A percentile compares a stretch with the other conserved stretches of the same genome.
Conservation (phyloP, 176 grass and related monocot species). For the Urochloa ruziziensis region DNA sequence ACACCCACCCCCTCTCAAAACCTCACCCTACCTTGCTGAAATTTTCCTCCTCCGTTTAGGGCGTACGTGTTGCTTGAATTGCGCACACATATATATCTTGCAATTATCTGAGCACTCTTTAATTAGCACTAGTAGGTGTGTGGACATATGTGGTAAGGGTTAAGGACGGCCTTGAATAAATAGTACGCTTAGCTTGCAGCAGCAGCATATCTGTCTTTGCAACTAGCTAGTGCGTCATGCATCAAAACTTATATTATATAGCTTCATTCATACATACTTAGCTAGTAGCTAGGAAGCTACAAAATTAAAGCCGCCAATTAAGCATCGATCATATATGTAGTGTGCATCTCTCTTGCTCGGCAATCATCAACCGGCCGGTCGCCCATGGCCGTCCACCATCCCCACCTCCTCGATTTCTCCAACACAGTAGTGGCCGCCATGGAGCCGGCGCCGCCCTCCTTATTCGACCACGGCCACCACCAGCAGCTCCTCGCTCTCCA, state of each 20-base stretch:
- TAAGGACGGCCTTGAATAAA: background rate
- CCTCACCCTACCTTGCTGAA: background rate
- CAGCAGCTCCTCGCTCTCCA: slow-evolving; percentile 6
- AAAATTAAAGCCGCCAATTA: too few species aligned
- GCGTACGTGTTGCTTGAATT: background rate
- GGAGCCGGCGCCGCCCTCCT: background rate
- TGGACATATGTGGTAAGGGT: background rate
- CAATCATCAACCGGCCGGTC: background rate
- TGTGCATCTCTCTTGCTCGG: too few species aligned
- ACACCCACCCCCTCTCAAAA: background rate
- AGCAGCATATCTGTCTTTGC: background rate
- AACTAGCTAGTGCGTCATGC: background rate
- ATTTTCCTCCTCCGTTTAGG: background rate
- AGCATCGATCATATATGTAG: too few species aligned
- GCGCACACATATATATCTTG: background rate
- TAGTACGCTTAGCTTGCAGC: background rate
- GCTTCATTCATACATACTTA: too few species aligned
- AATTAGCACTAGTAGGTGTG: background rate
- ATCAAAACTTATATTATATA: too few species aligned
- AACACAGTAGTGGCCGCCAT: background rate
- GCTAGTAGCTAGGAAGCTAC: too few species aligned
- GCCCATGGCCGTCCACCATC: slow-evolving; percentile 37
- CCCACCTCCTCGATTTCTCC: slow-evolving; percentile 35
- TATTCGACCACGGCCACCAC: slow-evolving; percentile 12
- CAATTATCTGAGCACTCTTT: background rate